Evolutionary conservation across 1,284 basidiomycete genomes (phyloP), one percentile per base, ranked within the genome.

Genomic region (Heliocybe sulcata): DNA sequence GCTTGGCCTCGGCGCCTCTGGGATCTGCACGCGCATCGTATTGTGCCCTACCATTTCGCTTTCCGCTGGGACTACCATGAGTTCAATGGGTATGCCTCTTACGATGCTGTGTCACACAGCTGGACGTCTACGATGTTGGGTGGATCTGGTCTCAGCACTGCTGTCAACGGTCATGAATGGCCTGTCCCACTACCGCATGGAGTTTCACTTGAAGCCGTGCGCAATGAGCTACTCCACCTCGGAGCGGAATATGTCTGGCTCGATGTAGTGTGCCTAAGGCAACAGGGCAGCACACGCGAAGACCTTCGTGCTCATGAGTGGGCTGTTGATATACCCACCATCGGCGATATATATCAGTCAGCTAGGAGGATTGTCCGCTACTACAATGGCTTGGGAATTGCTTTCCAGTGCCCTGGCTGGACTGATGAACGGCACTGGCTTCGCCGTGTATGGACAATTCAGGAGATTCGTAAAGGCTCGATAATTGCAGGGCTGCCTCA

Each of bases 261-360:
- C 14, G 55, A 56, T 25, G 53, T 54, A 6, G 26, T 56, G 3
- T 56, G 55, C 35, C 42, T 56, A 31, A n/a, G 55, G 4, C 55
- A 56, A 27, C 23, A 22, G 19, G 47, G 35, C 14, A 23, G 31
- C 20, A 9, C 31, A 1, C 9, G 33, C 2, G 52, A 56, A 31
- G 53, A 6, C 16, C 52, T 45, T 25, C 52, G 52, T 8, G 23
- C 16, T 12, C 22, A 57, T 35, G 55, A 56, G 22, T 57, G 56
- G 56, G 35, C 26, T 45, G 16, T 57, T 14, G 56, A 57, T 48
- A 53, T 57, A 2, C 56, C 56, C 2, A 54, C 54, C 22, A 57
- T 57, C 38, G 56, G 56, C 12, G 14, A 22, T 29, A 25, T 45
- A 4, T 45, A 45, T 16, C 19, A 45, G n/a, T 6, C 10, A 10